Evolutionary conservation across 139 green algal genomes (phyloP).

Genomic region (Monoraphidium neglectum): DNA sequence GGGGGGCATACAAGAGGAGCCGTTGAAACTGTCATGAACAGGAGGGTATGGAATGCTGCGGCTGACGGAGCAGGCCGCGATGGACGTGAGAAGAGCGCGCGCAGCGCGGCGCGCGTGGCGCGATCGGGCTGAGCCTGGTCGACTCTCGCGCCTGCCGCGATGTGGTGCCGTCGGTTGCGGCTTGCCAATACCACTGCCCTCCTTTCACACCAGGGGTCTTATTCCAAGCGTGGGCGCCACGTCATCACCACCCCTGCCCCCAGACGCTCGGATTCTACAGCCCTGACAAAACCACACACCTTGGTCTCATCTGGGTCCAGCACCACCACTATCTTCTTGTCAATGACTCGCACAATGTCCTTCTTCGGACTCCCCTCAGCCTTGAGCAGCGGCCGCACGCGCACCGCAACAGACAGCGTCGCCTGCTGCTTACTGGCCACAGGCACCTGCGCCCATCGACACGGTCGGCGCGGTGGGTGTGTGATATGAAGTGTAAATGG

Average conservation of each 20-base stretch:
- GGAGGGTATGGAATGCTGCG: background rate
- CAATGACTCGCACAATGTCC: conserved; percentile 70
- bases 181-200: too few species aligned
- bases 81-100: background rate
- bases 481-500: background rate
- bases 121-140: background rate
- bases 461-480: too few species aligned
- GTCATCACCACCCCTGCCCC: too few species aligned
- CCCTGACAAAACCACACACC: too few species aligned
- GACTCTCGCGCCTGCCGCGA: too few species aligned
- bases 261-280: too few species aligned
- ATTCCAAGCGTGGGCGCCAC: too few species aligned
- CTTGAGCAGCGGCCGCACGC: conserved; percentile 63
- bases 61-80: background rate
- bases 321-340: conserved; percentile 65
- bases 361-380: conserved; percentile 38
- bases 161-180: background rate
- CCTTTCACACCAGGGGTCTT: too few species aligned
- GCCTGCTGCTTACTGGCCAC: conserved; percentile 11
- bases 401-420: conserved; percentile 61
- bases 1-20: background rate
- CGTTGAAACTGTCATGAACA: background rate
- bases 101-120: background rate
- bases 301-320: conserved; percentile 75
- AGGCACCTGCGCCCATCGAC: conserved; percentile 2